These are phyloP conservation scores for Lactifluus hygrophoroides DNA, from an alignment of 768 basidiomycete genomes.

Conservation along the genomic window DNA sequence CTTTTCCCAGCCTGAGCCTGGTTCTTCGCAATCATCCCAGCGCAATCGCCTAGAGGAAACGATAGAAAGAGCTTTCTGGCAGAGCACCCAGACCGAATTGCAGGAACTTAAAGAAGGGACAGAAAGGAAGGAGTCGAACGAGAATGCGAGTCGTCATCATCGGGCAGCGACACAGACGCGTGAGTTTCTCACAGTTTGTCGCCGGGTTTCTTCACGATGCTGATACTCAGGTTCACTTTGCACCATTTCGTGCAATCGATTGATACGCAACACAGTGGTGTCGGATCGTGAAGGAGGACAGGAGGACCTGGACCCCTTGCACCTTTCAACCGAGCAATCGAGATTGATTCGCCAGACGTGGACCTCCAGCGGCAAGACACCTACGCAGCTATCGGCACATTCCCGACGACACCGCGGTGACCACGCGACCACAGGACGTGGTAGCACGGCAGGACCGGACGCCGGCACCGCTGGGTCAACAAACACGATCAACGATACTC, in stretches of 20 bases:
- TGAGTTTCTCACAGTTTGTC: not conserved
- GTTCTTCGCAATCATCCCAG: not conserved
- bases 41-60: not conserved
- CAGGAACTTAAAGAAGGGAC: not conserved
- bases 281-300: not conserved
- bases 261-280: not conserved
- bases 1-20: not conserved
- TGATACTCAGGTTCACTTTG: too few relatives aligned
- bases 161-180: not conserved
- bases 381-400: not conserved
- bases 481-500: too few relatives aligned
- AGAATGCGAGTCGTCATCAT: not conserved
- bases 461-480: too few relatives aligned
- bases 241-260: too few relatives aligned
- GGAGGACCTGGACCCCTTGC: not conserved
- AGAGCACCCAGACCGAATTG: not conserved
- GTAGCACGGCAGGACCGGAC: not conserved
- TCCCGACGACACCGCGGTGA: not conserved
- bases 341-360: not conserved
- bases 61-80: constrained; percentile 6
- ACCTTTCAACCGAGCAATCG: not conserved
- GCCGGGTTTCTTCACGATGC: too few relatives aligned
- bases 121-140: not conserved
- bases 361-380: not conserved
- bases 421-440: too few relatives aligned